Evolutionary conservation across 768 basidiomycete genomes (phyloP).

Genomic region (Butyriboletus loyo): DNA sequence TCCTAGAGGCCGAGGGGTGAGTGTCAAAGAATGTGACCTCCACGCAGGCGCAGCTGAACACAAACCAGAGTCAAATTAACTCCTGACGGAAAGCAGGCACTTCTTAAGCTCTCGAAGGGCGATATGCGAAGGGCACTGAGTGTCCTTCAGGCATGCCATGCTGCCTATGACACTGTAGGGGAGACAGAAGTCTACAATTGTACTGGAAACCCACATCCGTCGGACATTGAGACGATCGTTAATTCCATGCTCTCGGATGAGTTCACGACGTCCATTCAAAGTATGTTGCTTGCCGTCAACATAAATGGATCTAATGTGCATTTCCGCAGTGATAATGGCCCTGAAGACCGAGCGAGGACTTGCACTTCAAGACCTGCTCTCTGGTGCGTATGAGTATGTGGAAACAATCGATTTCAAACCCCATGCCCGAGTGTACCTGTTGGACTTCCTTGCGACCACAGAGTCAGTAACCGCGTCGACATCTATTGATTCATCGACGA

Average conservation of each 20-base stretch:
- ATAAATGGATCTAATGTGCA: background rate
- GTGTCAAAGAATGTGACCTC: slow-evolving; percentile 18
- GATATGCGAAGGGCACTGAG: slow-evolving; percentile 98
- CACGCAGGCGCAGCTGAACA: background rate
- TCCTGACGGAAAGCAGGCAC: slow-evolving; percentile 79
- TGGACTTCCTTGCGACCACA: slow-evolving; percentile 92
- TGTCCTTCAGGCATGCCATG: slow-evolving; percentile 96
- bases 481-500: background rate
- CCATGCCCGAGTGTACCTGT: slow-evolving; percentile 82
- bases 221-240: slow-evolving; percentile 90
- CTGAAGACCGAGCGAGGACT: slow-evolving; percentile 91
- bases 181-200: slow-evolving; percentile 95
- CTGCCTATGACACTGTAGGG: slow-evolving; percentile 85
- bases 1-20: slow-evolving; percentile 84
- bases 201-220: slow-evolving; percentile 94
- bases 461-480: slow-evolving; percentile 58
- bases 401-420: slow-evolving; percentile 84
- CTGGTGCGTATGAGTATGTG: slow-evolving; percentile 88
- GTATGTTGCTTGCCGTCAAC: slow-evolving; percentile 39
- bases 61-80: slow-evolving; percentile 75
- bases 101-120: slow-evolving; percentile 92
- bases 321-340: slow-evolving; percentile 67
- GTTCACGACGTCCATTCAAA: slow-evolving; percentile 86
- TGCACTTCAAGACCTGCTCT: slow-evolving; percentile 90
- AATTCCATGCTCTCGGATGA: slow-evolving; percentile 95